Base-by-base conservation (phyloP, 2,329 filamentous ascomycete species). In the Ustulina deusta region DNA sequence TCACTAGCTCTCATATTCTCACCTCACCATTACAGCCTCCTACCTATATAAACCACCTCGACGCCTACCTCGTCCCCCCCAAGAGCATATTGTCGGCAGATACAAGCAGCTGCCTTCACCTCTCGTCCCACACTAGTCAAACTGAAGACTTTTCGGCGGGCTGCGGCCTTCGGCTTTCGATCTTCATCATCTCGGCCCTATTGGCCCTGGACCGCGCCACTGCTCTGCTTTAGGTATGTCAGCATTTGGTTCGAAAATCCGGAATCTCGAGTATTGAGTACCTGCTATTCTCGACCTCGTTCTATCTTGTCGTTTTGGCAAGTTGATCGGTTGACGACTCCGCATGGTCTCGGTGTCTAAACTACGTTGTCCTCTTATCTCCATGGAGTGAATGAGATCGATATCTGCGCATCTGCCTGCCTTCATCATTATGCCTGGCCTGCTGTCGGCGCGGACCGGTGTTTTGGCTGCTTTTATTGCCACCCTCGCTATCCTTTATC, bases 141-240 rank as follows among this genome's bases (percentile, higher is more conserved):
- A 52, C 48, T 61, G 58, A 48, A 57, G 38, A 52, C 34, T 40
- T 38, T 66, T 27, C 54, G 34, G 36, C 52, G 61, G 48, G 59
- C 40, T 54, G 49, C 32, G 58, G 49, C 42, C 63, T 13, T 65
- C 42, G 56, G 61, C 51, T 69, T 68, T 65, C 63, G 58, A 46
- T 63, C 58, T 63, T 65, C 63, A 36, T 51, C 61, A 48, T 55
- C 63, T 13, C 9, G 61, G 44, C 52, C 63, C 61, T 56, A 72
- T 71, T 68, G 69, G 70, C 57, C 49, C 27, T 55, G 44, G n/a
- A 49, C 42, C 40, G 69, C 66, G 54, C 59, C 69, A 65, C 66
- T 29, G 44, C 66, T 68, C 71, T 69, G 69, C 65, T 71, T 70
- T 70, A 74, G 72, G 72, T 72, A 75, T 73, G 71, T 74, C 69